Percentiles rank a stretch among this genome's conserved stretches.
Evolutionary conservation across 2,329 filamentous ascomycete species (phyloP).

Genomic region (Talaromyces sp.): DNA sequence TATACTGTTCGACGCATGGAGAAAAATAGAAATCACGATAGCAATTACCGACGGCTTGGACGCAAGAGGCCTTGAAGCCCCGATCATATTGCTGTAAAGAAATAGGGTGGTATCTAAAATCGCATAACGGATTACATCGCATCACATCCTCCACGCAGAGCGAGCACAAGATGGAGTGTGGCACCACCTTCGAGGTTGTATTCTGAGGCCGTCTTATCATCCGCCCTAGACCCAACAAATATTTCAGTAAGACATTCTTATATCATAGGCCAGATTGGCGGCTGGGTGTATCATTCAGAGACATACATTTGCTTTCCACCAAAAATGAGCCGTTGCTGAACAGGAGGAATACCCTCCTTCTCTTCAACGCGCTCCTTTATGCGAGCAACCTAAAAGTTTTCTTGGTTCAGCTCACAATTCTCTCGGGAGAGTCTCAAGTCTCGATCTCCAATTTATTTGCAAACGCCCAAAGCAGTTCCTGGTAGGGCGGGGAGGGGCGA

Average conservation of each 20-base stretch:
- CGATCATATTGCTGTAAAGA: conserved; percentile 6
- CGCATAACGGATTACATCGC: conserved; percentile 15
- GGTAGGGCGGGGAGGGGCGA: not conserved
- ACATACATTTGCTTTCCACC: conserved; percentile 95
- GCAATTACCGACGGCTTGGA: not conserved
- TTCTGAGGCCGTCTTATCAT: conserved; percentile 90
- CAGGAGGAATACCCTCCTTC: conserved; percentile 96
- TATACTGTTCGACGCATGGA: not conserved
- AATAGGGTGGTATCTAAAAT: conserved; percentile 21
- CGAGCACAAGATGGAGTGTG: conserved; percentile 92
- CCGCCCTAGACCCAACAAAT: conserved; percentile 64
- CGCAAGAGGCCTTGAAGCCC: not conserved
- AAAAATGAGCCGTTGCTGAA: conserved; percentile 94
- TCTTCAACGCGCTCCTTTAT: conserved; percentile 99
- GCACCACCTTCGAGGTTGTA: conserved; percentile 90
- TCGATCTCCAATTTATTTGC: not conserved
- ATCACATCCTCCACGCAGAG: conserved; percentile 74
- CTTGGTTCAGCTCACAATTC: not conserved
- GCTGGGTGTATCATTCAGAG: not conserved
- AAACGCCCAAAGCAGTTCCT: not conserved
- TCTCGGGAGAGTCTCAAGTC: not conserved
- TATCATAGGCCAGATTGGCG: not conserved
- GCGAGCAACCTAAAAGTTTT: conserved; percentile 75
- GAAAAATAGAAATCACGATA: not conserved
- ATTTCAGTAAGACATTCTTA: not conserved